Conservation (phyloP, 2,329 filamentous ascomycete species). For the Phaeosphaeriaceae sp. region DNA sequence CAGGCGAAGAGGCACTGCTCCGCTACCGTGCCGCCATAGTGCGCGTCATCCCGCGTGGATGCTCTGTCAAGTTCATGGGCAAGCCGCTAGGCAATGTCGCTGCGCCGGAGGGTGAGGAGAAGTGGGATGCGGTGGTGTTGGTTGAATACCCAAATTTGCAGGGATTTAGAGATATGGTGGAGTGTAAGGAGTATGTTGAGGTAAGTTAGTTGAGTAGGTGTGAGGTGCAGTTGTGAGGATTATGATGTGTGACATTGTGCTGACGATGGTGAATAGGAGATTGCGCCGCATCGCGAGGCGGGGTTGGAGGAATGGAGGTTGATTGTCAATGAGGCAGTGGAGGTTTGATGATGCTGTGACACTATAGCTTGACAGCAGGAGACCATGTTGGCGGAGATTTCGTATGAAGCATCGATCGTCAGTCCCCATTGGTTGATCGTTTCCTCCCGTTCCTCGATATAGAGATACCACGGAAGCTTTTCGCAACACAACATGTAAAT, state of each 20-base stretch:
- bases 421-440: too few species aligned
- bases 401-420: too few species aligned
- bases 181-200: constrained; percentile 11
- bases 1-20: constrained; percentile 16
- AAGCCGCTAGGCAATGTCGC: not conserved
- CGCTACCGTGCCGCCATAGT: constrained; percentile 15
- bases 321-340: constrained; percentile 12
- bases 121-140: constrained; percentile 14
- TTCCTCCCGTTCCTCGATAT: too few species aligned
- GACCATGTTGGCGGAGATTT: too few species aligned
- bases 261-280: not conserved
- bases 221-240: too few species aligned
- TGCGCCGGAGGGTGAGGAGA: constrained; percentile 2
- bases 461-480: too few species aligned
- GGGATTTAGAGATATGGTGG: constrained; percentile 21
- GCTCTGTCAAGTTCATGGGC: constrained; percentile 5
- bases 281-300: constrained; percentile 14
- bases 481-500: too few species aligned
- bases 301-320: constrained; percentile 18
- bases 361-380: too few species aligned
- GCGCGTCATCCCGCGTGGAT: constrained; percentile 10
- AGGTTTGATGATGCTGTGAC: not conserved
- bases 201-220: not conserved
- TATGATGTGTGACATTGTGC: too few species aligned
- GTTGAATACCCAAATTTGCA: constrained; percentile 9